These are phyloP conservation scores for Lentinula sp. DNA, from an alignment of 768 basidiomycete species.

Conservation along the genomic window DNA sequence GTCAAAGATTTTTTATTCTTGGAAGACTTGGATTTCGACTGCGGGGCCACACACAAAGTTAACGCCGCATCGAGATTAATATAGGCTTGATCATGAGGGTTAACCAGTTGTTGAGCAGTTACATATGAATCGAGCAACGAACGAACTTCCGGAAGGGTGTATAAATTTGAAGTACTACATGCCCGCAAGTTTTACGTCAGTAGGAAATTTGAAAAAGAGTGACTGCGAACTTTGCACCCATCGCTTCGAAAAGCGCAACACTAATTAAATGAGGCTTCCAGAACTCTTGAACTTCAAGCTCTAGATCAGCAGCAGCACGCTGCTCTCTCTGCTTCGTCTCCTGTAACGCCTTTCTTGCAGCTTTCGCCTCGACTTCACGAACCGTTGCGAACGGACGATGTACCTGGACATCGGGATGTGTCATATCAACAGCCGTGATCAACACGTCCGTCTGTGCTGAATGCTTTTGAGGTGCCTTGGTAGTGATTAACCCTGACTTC, in stretches of 20 bases:
- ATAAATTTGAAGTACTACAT: slow-evolving; percentile 45
- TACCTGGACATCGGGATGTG: slow-evolving; percentile 48
- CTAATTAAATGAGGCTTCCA: slow-evolving; percentile 70
- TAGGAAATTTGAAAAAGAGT: slow-evolving; percentile 7
- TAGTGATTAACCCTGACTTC: slow-evolving; percentile 65
- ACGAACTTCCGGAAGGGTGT: slow-evolving; percentile 52
- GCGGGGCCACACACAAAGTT: slow-evolving; percentile 26
- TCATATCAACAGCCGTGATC: slow-evolving; percentile 45
- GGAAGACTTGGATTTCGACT: slow-evolving; percentile 25
- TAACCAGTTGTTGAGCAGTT: slow-evolving; percentile 51
- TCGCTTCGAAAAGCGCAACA: slow-evolving; percentile 54
- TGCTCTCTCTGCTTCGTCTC: slow-evolving; percentile 46
- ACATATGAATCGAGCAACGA: slow-evolving; percentile 60
- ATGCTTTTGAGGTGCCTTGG: slow-evolving; percentile 57
- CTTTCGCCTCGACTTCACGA: slow-evolving; percentile 58
- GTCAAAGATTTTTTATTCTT: slow-evolving; percentile 7
- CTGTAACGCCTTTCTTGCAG: slow-evolving; percentile 50
- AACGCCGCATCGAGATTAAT: slow-evolving; percentile 61
- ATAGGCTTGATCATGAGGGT: slow-evolving; percentile 59
- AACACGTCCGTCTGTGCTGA: slow-evolving; percentile 46
- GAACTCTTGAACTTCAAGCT: slow-evolving; percentile 58
- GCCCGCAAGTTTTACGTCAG: background rate
- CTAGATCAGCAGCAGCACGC: slow-evolving; percentile 33
- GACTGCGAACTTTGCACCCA: slow-evolving; percentile 51
- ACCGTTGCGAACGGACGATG: slow-evolving; percentile 55